A percentile compares a stretch with the other conserved stretches of the same genome.
Conservation (phyloP, 139 green algal genomes). For the Astrephomene gubernaculifera region DNA sequence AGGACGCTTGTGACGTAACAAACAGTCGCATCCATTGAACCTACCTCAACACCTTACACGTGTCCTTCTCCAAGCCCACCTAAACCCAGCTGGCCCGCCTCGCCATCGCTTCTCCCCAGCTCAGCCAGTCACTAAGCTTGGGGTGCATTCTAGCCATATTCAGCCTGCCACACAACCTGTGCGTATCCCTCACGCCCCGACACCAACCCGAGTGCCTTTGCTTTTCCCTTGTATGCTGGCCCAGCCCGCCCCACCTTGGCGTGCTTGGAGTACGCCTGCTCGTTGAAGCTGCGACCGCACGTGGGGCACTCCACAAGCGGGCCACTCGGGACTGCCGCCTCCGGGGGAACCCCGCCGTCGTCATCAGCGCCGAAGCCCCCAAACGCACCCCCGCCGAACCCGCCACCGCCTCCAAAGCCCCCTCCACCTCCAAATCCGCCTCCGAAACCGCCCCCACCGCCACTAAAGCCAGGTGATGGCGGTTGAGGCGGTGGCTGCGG, state of each 20-base stretch:
- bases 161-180: no score
- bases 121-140: no score
- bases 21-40: no score
- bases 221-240: no score
- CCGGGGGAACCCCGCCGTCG: neutral
- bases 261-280: slow-evolving; percentile 49
- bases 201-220: no score
- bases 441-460: neutral
- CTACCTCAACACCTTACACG: no score
- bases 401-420: slow-evolving; percentile 3
- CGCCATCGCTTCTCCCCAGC: no score
- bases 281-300: slow-evolving; percentile 49
- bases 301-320: slow-evolving; percentile 45
- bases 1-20: no score
- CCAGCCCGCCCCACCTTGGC: slow-evolving; percentile 30
- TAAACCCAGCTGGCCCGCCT: neutral
- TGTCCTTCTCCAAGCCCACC: no score
- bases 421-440: neutral
- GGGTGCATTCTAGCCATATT: no score
- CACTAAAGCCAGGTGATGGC: neutral
- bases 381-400: neutral
- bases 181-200: no score
- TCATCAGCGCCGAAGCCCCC: neutral
- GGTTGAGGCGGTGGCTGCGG: neutral
- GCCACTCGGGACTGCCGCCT: neutral